Conservation (phyloP, 345 rosid species). For the Jatropha curcas region DNA sequence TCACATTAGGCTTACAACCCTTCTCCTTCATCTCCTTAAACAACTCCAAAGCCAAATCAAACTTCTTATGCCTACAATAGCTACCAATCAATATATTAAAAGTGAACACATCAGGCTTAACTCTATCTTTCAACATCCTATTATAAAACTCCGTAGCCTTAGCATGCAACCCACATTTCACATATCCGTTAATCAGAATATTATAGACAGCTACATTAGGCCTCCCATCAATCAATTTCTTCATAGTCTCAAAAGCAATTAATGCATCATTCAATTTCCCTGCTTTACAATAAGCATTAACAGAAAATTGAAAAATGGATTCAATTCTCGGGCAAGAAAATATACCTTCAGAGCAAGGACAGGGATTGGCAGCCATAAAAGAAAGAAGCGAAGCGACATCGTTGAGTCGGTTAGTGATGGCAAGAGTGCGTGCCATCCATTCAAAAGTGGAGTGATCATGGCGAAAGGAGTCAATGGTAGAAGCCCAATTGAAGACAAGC, state of each 20-base stretch:
- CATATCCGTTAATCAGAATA: constrained; percentile 65
- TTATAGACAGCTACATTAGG: constrained; percentile 57
- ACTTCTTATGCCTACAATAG: constrained; percentile 51
- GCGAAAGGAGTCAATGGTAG: constrained; percentile 69
- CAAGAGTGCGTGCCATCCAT: constrained; percentile 74
- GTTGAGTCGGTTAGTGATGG: constrained; percentile 58
- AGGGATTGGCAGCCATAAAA: constrained; percentile 60
- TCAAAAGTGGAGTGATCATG: constrained; percentile 78
- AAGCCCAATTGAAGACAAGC: constrained; percentile 74
- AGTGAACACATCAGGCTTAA: constrained; percentile 67
- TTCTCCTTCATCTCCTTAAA: constrained; percentile 74
- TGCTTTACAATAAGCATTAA: constrained; percentile 57
- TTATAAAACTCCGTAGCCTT: constrained; percentile 53
- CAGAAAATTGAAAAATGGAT: constrained; percentile 51
- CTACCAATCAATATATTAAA: constrained; percentile 75
- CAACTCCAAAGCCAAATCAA: constrained; percentile 60
- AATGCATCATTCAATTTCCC: constrained; percentile 57
- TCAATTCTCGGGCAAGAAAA: constrained; percentile 80
- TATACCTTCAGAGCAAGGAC: constrained; percentile 85
- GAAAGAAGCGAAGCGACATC: constrained; percentile 57
- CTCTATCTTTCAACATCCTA: constrained; percentile 63
- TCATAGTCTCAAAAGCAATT: constrained; percentile 63
- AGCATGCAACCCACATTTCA: constrained; percentile 51
- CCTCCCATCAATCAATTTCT: constrained; percentile 69
- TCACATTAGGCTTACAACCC: constrained; percentile 75